phyloP scores from a whole-genome alignment of 1,139 yeast species.

The Wickerhamomyces sp. region DNA sequence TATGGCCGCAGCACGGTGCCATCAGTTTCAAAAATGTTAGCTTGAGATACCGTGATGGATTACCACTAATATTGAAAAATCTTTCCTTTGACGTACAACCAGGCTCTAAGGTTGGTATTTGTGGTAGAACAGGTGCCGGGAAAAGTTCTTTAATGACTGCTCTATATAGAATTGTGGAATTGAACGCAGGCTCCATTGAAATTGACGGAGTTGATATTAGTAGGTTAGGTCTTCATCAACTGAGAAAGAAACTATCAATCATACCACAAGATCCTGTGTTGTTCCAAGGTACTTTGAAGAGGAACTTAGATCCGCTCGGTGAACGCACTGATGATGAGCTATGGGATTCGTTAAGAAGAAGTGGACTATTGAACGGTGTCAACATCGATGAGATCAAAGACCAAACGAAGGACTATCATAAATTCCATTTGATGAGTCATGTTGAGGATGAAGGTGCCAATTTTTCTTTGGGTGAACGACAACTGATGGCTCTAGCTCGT shows the following conservation, averaged over 20 bases:
- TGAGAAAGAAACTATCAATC: constrained; percentile 45
- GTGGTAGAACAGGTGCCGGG: constrained; percentile 62
- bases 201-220: constrained; percentile 47
- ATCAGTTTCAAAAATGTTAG: constrained; percentile 49
- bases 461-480: constrained; percentile 71
- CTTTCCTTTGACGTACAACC: constrained; percentile 40
- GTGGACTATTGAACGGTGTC: constrained; percentile 49
- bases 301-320: constrained; percentile 50
- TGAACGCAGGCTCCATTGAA: constrained; percentile 35
- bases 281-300: constrained; percentile 46
- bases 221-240: constrained; percentile 36
- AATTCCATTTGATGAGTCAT: constrained; percentile 56
- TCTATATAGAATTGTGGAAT: constrained; percentile 43
- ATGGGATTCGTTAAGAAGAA: constrained; percentile 51
- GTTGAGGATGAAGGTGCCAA: constrained; percentile 70
- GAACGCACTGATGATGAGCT: constrained; percentile 35
- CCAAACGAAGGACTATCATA: constrained; percentile 27
- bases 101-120: constrained; percentile 43
- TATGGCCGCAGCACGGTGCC: constrained; percentile 53
- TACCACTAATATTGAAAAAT: constrained; percentile 55
- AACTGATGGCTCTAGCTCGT: constrained; percentile 65
- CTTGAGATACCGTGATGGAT: constrained; percentile 57
- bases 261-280: constrained; percentile 59
- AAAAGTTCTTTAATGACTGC: constrained; percentile 54
- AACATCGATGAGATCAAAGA: constrained; percentile 30